A percentile compares a stretch with the other conserved stretches of the same genome.
Evolutionary conservation across 208 protist species (phyloP).

Genomic region (Trypanosoma melophagium): DNA sequence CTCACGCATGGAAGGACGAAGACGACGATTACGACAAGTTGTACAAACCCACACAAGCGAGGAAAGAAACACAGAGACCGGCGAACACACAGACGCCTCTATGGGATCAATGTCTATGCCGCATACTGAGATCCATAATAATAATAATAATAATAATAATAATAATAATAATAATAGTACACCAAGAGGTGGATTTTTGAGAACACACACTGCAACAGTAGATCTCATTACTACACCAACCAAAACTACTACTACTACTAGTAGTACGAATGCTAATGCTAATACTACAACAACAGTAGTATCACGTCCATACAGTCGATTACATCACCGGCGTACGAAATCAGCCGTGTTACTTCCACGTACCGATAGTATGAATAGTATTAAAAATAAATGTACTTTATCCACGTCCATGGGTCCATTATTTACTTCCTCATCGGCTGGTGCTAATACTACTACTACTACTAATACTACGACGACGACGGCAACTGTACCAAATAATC

Average conservation of each 20-base stretch:
- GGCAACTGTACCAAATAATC: constrained; percentile 35
- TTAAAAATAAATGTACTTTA: background rate
- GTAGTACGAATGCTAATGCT: background rate
- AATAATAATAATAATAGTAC: background rate
- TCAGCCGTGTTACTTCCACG: background rate
- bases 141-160: background rate
- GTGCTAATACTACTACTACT: background rate
- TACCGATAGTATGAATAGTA: background rate
- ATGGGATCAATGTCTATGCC: background rate
- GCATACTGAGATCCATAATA: background rate
- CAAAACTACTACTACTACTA: background rate
- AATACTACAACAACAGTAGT: background rate
- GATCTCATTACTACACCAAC: too few species aligned
- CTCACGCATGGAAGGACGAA: constrained; percentile 14
- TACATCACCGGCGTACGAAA: background rate
- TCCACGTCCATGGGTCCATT: too few species aligned
- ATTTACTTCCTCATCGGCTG: background rate
- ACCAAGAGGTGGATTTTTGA: too few species aligned
- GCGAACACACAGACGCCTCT: too few species aligned
- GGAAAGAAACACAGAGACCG: too few species aligned
- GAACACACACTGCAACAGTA: too few species aligned
- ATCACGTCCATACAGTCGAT: background rate
- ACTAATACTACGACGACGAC: background rate
- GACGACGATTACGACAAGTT: constrained; percentile 14
- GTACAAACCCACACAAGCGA: background rate